Evolutionary conservation across 2,329 filamentous ascomycete species (phyloP), one percentile per base, ranked within the genome.

Genomic region (Ciborinia camelliae): DNA sequence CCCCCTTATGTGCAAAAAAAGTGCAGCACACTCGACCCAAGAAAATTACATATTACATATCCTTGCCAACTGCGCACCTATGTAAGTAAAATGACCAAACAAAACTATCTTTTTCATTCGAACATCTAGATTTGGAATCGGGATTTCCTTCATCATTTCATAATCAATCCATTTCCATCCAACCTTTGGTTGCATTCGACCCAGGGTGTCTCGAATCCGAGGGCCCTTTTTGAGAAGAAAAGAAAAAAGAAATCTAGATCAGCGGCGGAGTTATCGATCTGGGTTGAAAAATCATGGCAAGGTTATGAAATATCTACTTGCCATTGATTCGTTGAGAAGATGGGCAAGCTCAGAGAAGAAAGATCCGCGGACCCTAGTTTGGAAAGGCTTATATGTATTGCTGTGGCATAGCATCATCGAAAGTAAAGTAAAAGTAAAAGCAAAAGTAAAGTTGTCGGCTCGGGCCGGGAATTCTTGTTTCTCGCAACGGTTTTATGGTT

Each of bases 401-500:
- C 39, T 57, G 61, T 12, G 30, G 58, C 23, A 61, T 61, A 37
- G n/a, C n/a, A n/a, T 26, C 23, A 48, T 55, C 15, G 5, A 39
- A 52, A 43, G 45, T 35, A 59, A n/a, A n/a, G n/a, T n/a, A n/a
- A n/a, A n/a, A n/a, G n/a, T n/a, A n/a, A n/a, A n/a, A n/a, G n/a
- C n/a, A n/a, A n/a, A n/a, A n/a, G n/a, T n/a, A n/a, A n/a, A 30
- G 18, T 23, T 64, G 6, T 50, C 53, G 62, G 53, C 54, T 58
- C 62, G 62, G 53, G 62, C 45, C 62, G 53, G 62, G 43, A 3
- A 18, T 45, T 23, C 20, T 30, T 45, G 43, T 50, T 59, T 35
- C 20, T 41, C 45, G 51, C 53, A 64, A 64, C 62, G 45, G 62
- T 51, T n/a, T n/a, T n/a, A n/a, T n/a, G n/a, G n/a, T n/a, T n/a